Evolutionary conservation across 257 asterid genomes (phyloP).

Genomic region (Nicotiana noctiflora): DNA sequence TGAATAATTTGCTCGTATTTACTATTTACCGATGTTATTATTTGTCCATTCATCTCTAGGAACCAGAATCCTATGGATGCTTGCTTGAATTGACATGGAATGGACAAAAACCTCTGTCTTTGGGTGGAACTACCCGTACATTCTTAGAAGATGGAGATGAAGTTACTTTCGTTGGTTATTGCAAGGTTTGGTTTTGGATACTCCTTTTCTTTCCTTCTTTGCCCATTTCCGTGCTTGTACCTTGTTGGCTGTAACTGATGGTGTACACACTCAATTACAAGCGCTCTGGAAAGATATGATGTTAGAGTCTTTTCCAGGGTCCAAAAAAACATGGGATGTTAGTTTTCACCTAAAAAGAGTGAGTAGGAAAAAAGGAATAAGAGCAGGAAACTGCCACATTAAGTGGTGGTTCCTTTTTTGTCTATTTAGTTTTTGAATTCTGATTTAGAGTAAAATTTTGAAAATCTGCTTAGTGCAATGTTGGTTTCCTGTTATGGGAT

Average conservation of each 20-base stretch:
- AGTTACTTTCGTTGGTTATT: conserved; percentile 76
- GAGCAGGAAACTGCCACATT: neutral
- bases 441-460: neutral
- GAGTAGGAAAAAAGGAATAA: neutral
- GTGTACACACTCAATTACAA: neutral
- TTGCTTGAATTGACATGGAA: conserved; percentile 95
- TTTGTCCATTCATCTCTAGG: conserved; percentile 32
- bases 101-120: conserved; percentile 59
- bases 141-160: conserved; percentile 91
- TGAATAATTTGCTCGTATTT: neutral
- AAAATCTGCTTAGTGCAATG: neutral
- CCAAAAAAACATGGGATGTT: neutral
- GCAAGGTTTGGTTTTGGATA: conserved; percentile 53
- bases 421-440: neutral
- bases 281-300: neutral
- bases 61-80: conserved; percentile 81
- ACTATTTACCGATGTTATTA: neutral
- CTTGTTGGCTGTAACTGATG: neutral
- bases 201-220: neutral
- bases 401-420: neutral
- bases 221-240: neutral
- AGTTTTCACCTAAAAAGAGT: neutral
- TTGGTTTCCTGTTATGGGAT: neutral
- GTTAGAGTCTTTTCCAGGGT: neutral
- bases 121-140: conserved; percentile 58